Evolutionary conservation across 2,329 filamentous ascomycete genomes (phyloP), one percentile per base, ranked within the genome.

Genomic region (Pestalotiopsis sp.): DNA sequence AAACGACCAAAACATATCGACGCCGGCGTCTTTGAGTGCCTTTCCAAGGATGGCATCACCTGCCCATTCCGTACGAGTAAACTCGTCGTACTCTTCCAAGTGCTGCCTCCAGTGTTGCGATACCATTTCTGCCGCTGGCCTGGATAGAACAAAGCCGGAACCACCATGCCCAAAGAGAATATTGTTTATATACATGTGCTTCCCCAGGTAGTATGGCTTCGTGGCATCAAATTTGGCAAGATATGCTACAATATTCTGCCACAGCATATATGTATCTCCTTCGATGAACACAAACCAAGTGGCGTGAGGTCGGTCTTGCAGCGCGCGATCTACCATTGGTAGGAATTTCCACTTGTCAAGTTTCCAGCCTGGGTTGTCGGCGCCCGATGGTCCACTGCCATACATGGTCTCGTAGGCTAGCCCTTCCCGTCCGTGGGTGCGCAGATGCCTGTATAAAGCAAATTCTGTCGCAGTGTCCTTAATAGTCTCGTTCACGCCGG

Each of bases 241-340:
- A 86, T 86, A 90, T 27, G 81, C 77, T 17, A 88, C 73, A 56
- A 89, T 72, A 39, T 86, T 87, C 41, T 82, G 78, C 81, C 87
- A 87, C 11, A 87, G 79, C 56, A 89, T 76, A 71, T 87, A 89
- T 0, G 87, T 89, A 73, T 90, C 88, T 0, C 86, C 84, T 72
- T 89, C 87, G 61, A 88, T 83, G 74, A 90, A 90, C 67, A 88
- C 79, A 70, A 84, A 90, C 87, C 87, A 90, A 67, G 85, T 85
- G 59, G 84, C 83, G 31, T 86, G 77, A 2, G 84, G 83, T 49
- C 78, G 73, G 65, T 79, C 73, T n/a, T 65, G 69, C 56, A 75
- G 68, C 6, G 85, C 81, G 72, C 84, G 82, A 72, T 87, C 84
- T 2, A 86, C 83, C 80, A 88, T 84, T 6, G 86, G 86, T 23